Evolutionary conservation across 768 basidiomycete genomes (phyloP).

Genomic region (Russula emetica): DNA sequence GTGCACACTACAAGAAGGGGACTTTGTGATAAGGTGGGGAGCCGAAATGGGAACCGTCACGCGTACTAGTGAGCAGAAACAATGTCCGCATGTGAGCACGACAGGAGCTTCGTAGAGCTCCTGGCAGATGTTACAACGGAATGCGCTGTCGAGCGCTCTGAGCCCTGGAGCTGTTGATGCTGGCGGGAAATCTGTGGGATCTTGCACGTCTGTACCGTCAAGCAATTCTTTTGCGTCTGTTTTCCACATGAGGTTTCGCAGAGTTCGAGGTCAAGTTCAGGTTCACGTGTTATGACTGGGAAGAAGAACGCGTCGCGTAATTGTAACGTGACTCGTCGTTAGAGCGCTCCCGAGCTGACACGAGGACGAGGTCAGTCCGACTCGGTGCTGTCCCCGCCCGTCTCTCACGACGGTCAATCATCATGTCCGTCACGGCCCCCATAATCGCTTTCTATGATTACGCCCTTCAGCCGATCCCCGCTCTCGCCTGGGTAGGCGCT

Average conservation of each 20-base stretch:
- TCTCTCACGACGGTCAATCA: background rate
- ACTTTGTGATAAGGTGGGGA: slow-evolving; percentile 3
- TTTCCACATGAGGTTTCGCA: slow-evolving; percentile 17
- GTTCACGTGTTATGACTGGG: too few species aligned
- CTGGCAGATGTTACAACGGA: slow-evolving; percentile 42
- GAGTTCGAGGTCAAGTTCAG: too few species aligned
- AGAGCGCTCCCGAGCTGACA: too few species aligned
- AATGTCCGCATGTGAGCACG: slow-evolving; percentile 40
- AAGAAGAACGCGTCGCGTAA: background rate
- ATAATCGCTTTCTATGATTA: slow-evolving; percentile 26
- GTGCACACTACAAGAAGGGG: slow-evolving; percentile 36
- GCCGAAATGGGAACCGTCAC: background rate
- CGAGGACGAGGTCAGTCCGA: too few species aligned
- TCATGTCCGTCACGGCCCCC: slow-evolving; percentile 23
- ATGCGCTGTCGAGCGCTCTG: slow-evolving; percentile 35
- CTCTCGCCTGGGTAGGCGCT: slow-evolving; percentile 22
- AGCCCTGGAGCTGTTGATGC: slow-evolving; percentile 31
- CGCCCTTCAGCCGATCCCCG: slow-evolving; percentile 21
- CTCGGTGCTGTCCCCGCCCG: background rate
- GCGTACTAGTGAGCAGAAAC: slow-evolving; percentile 39
- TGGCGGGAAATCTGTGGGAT: slow-evolving; percentile 38
- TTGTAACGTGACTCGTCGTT: background rate
- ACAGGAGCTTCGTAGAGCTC: slow-evolving; percentile 39
- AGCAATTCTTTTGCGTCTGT: slow-evolving; percentile 19
- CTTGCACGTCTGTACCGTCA: slow-evolving; percentile 26